These are phyloP conservation scores for Flaveria bidentis DNA, from an alignment of 129 eudicot species.

Conservation along the genomic window DNA sequence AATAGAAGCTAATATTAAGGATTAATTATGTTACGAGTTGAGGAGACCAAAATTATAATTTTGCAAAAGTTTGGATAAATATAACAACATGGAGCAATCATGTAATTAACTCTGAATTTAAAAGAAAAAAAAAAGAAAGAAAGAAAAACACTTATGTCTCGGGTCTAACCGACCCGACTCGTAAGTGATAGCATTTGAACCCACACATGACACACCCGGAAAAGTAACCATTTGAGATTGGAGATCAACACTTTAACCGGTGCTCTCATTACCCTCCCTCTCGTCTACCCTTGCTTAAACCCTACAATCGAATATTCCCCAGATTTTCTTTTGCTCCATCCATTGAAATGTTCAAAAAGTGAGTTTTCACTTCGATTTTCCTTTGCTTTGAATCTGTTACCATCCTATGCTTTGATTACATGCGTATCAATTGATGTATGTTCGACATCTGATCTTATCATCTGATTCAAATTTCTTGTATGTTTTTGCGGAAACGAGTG, in stretches of 20 bases:
- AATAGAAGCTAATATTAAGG: no score
- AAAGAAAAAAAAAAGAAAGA: no score
- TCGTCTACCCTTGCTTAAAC: conserved; percentile 22
- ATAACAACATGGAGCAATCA: no score
- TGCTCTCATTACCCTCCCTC: conserved; percentile 20
- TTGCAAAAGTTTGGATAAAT: no score
- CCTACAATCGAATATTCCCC: conserved; percentile 26
- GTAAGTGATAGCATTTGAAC: neutral
- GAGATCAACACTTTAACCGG: conserved; percentile 19
- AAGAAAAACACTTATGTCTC: no score
- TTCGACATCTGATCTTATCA: conserved; percentile 12
- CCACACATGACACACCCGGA: conserved; percentile 9
- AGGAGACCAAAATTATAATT: no score
- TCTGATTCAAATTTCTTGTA: conserved; percentile 14
- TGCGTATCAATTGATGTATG: conserved; percentile 17
- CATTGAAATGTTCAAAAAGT: conserved; percentile 64
- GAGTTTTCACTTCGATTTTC: conserved; percentile 17
- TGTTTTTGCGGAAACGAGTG: neutral
- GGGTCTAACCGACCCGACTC: neutral
- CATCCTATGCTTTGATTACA: conserved; percentile 9
- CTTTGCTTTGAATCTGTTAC: neutral
- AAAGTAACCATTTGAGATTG: conserved; percentile 2
- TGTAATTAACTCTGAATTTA: no score
- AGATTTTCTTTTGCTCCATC: neutral
- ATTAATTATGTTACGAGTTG: no score